These are phyloP conservation scores for Aspergillus pseudoglaucus DNA, from an alignment of 2,329 filamentous ascomycete genomes.

Conservation along the genomic window DNA sequence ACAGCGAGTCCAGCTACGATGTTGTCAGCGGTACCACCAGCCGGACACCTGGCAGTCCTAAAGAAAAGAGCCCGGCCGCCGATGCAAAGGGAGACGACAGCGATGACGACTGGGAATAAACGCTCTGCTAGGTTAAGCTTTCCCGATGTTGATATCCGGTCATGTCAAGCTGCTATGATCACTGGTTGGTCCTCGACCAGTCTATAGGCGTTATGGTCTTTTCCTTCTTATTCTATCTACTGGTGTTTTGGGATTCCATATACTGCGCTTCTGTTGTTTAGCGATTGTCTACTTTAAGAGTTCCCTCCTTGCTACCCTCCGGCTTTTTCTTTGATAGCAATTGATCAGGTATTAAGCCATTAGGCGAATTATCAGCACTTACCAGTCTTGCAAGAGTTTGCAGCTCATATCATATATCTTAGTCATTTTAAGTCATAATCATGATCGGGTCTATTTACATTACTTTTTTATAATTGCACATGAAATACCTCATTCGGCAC, in stretches of 20 bases:
- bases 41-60: slow-evolving; percentile 64
- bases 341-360: background rate
- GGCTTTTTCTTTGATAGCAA: background rate
- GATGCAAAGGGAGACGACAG: slow-evolving; percentile 49
- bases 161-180: slow-evolving; percentile 2
- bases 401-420: background rate
- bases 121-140: background rate
- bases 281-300: slow-evolving; percentile 7
- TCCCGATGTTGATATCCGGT: background rate
- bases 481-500: background rate
- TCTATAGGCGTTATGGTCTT: slow-evolving; percentile 9
- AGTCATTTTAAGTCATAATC: background rate
- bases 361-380: background rate
- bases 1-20: slow-evolving; percentile 94
- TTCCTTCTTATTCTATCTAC: slow-evolving; percentile 1
- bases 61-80: slow-evolving; percentile 38
- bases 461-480: slow-evolving; percentile 1
- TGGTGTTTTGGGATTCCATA: slow-evolving; percentile 3
- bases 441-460: slow-evolving; percentile 8
- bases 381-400: background rate
- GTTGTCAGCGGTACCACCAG: slow-evolving; percentile 77
- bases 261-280: slow-evolving; percentile 11
- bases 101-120: slow-evolving; percentile 72
- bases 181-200: slow-evolving; percentile 11
- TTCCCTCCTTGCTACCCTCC: slow-evolving; percentile 6